Evolutionary conservation across 305 asterid species (phyloP).

Genomic region (Solanum hybrid): DNA sequence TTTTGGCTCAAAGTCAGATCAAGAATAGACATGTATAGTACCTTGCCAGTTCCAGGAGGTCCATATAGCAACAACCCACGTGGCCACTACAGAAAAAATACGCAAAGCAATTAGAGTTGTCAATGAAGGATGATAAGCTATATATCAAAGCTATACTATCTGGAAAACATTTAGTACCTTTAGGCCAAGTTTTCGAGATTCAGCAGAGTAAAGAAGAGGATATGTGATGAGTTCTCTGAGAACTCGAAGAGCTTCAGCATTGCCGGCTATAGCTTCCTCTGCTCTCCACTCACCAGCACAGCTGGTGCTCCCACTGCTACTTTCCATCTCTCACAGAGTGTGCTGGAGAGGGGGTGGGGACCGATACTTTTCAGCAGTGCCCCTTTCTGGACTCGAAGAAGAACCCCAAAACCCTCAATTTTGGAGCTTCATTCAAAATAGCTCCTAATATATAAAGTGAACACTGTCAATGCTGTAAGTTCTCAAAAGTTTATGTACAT

Average conservation of each 20-base stretch:
- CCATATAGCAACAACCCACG: constrained; percentile 89
- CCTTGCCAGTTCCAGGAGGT: constrained; percentile 98
- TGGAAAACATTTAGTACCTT: constrained; percentile 29
- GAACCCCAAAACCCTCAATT: not conserved
- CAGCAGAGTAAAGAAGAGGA: constrained; percentile 52
- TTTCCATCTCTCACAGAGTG: constrained; percentile 13
- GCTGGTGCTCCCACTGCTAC: constrained; percentile 8
- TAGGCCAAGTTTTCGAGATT: constrained; percentile 60
- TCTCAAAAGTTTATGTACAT: not conserved
- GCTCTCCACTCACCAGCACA: constrained; percentile 38
- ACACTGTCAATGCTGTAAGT: not conserved
- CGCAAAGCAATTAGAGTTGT: not conserved
- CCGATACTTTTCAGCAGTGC: not conserved
- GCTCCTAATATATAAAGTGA: not conserved
- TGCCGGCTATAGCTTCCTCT: constrained; percentile 69
- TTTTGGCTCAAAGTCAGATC: not conserved
- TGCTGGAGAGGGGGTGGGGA: not conserved
- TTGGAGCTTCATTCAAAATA: not conserved
- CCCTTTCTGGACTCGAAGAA: not conserved
- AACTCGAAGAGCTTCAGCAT: constrained; percentile 51
- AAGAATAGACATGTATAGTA: constrained; percentile 6
- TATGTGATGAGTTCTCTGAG: constrained; percentile 65
- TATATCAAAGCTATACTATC: not conserved
- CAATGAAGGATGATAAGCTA: not conserved
- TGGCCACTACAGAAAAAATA: constrained; percentile 47